Base-by-base conservation (phyloP, 2,329 filamentous ascomycete genomes). In the Aspergillus sergii region DNA sequence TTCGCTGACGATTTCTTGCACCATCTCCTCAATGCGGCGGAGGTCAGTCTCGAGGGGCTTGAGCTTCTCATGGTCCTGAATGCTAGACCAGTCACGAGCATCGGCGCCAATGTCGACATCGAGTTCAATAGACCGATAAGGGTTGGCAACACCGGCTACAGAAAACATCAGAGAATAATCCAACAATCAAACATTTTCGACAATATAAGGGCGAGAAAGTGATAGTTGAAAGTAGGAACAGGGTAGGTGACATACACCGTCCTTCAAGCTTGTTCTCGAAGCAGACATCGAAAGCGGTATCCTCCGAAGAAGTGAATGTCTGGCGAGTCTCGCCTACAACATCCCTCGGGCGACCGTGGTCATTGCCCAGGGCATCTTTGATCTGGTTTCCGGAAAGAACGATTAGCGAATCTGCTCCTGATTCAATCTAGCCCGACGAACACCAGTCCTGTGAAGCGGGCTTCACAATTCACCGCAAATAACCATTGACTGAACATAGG, bases 101-200 rank as follows among this genome's bases (percentile, higher is more conserved):
- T 97, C 94, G 80, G 94, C 94, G 73, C 94, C 94, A 73, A 97
- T 96, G 79, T 97, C 94, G 77, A 97, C 91, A 80, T 97, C 94
- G 73, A 97, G 91, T 82, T 97, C 94, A 69, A 97, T 81, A 78
- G 91, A 86, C 69, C 93, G 91, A 75, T 78, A 82, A 58, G 88
- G 84, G 78, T 82, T 81, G 57, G 76, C 75, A 64, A 77, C 76
- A 28, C 75, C 72, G 56, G 76, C 79, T 79, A 21, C 23, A 21
- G 28, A 30, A 28, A 12, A 48, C 7, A 43, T 62, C 41, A 53
- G 55, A 32, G 6, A 54, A 41, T 3, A 26, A 23, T 14, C 16
- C 32, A 39, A 14, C 8, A 36, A 14, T 28, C 45, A 9, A 28
- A 21, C 9, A 32, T 8, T 30, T 16, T 34, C 9, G 30, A 54